A percentile compares a stretch with the other conserved stretches of the same genome.
phyloP scores from a whole-genome alignment of 2,329 filamentous ascomycete species.

The Lecanoromycetidae sp. region DNA sequence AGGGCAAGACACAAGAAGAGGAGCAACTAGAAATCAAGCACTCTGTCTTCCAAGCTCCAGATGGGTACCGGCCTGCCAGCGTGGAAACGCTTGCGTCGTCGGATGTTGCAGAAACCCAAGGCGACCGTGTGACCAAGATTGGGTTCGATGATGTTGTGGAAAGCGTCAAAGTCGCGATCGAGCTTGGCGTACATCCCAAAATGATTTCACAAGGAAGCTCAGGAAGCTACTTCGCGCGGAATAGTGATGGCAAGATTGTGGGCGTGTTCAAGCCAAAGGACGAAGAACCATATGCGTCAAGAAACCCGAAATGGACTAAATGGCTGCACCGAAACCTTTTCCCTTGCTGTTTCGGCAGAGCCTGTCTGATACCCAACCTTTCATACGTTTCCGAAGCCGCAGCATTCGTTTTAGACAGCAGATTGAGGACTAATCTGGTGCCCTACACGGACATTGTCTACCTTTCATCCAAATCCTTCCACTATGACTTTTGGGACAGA shows the following conservation, averaged over 20 bases:
- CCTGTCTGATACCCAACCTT: slow-evolving; percentile 91
- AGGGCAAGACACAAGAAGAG: slow-evolving; percentile 62
- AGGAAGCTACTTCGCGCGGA: slow-evolving; percentile 93
- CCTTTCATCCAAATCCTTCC: slow-evolving; percentile 91
- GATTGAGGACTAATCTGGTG: slow-evolving; percentile 80
- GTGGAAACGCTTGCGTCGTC: slow-evolving; percentile 55
- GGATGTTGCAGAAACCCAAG: slow-evolving; percentile 40
- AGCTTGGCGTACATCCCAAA: slow-evolving; percentile 80
- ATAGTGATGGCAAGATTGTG: slow-evolving; percentile 82
- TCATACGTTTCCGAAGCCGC: slow-evolving; percentile 97
- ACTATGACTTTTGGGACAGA: slow-evolving; percentile 95
- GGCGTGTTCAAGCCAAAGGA: slow-evolving; percentile 99
- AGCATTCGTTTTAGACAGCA: slow-evolving; percentile 85
- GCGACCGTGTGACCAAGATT: slow-evolving; percentile 56
- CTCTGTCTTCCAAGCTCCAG: slow-evolving; percentile 88
- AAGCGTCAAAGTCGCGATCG: slow-evolving; percentile 80
- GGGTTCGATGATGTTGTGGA: slow-evolving; percentile 78
- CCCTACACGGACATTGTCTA: slow-evolving; percentile 94
- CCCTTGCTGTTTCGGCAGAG: slow-evolving; percentile 90
- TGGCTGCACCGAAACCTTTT: slow-evolving; percentile 98
- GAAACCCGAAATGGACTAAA: slow-evolving; percentile 98
- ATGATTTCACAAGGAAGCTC: slow-evolving; percentile 97
- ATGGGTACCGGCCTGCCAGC: slow-evolving; percentile 70
- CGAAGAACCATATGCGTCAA: slow-evolving; percentile 91
- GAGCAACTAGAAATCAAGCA: slow-evolving; percentile 91